Evolutionary conservation across 2,329 filamentous ascomycete genomes (phyloP).

Genomic region (Tolypocladium capitatum): DNA sequence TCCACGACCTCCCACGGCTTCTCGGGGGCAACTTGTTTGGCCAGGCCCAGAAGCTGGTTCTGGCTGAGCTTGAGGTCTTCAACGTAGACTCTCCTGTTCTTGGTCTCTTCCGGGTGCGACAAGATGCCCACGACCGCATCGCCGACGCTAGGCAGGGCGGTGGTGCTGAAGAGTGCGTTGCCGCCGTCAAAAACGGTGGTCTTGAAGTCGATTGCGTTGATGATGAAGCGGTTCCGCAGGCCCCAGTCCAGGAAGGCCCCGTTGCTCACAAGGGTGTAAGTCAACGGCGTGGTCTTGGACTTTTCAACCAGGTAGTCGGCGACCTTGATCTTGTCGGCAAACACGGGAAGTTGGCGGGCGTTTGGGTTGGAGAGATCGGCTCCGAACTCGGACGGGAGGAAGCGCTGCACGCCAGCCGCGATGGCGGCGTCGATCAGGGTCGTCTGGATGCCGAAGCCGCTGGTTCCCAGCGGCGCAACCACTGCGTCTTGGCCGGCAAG

Average conservation of each 20-base stretch:
- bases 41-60: constrained; percentile 26
- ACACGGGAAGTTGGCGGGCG: constrained; percentile 32
- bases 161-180: constrained; percentile 30
- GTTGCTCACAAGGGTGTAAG: constrained; percentile 41
- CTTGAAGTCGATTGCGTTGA: constrained; percentile 25
- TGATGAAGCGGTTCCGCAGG: constrained; percentile 25
- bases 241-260: constrained; percentile 49
- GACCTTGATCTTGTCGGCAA: constrained; percentile 32
- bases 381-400: constrained; percentile 47
- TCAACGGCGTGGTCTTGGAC: constrained; percentile 26
- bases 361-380: constrained; percentile 19
- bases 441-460: constrained; percentile 23
- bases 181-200: constrained; percentile 36
- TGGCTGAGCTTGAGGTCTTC: constrained; percentile 31
- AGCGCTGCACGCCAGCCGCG: constrained; percentile 45
- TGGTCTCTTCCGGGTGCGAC: constrained; percentile 35
- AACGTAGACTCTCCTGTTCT: constrained; percentile 36
- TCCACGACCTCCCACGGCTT: constrained; percentile 33
- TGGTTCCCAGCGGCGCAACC: constrained; percentile 21
- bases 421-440: constrained; percentile 44
- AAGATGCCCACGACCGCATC: constrained; percentile 36
- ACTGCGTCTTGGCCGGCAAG: constrained; percentile 45
- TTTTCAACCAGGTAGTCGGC: constrained; percentile 27
- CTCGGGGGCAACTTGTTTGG: constrained; percentile 33
- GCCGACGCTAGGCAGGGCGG: constrained; percentile 32